These are phyloP conservation scores for Boehmeria nivea DNA, from an alignment of 306 rosid genomes.

Conservation along the genomic window DNA sequence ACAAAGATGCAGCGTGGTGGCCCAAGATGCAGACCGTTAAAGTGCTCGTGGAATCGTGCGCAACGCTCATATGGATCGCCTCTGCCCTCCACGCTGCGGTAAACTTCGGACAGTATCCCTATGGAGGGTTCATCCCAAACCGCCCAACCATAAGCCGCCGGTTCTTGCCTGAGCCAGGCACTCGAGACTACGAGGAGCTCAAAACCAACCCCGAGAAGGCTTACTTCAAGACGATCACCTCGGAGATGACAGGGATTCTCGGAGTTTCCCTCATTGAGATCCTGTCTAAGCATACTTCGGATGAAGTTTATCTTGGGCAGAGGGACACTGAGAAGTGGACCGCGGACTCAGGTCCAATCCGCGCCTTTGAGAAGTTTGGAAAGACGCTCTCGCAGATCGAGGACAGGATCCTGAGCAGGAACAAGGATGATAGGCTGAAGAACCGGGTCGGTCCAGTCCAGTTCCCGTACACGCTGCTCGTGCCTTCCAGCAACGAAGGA, in stretches of 20 bases:
- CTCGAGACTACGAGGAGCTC: constrained; percentile 2
- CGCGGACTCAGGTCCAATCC: constrained; percentile 31
- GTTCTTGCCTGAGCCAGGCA: constrained; percentile 2
- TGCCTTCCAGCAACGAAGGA: constrained; percentile 49
- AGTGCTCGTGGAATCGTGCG: not conserved
- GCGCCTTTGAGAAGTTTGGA: constrained; percentile 44
- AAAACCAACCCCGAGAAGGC: not conserved
- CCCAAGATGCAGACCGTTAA: not conserved
- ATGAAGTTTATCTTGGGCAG: constrained; percentile 43
- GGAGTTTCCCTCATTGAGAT: constrained; percentile 7
- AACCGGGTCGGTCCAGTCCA: constrained; percentile 56
- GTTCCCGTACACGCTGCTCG: constrained; percentile 60
- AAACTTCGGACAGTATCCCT: constrained; percentile 6
- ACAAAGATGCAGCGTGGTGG: constrained; percentile 6
- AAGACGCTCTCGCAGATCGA: constrained; percentile 37
- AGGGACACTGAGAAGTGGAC: constrained; percentile 54
- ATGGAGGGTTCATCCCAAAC: constrained; percentile 4
- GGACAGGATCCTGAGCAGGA: constrained; percentile 31
- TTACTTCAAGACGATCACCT: not conserved
- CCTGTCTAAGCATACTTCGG: constrained; percentile 44
- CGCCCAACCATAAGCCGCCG: constrained; percentile 9
- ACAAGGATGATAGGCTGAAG: constrained; percentile 37
- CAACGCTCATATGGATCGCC: not conserved
- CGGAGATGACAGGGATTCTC: not conserved
- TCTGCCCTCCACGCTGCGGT: constrained; percentile 9